Conservation (phyloP, 768 basidiomycete species). For the Tricholoma flavovirens region DNA sequence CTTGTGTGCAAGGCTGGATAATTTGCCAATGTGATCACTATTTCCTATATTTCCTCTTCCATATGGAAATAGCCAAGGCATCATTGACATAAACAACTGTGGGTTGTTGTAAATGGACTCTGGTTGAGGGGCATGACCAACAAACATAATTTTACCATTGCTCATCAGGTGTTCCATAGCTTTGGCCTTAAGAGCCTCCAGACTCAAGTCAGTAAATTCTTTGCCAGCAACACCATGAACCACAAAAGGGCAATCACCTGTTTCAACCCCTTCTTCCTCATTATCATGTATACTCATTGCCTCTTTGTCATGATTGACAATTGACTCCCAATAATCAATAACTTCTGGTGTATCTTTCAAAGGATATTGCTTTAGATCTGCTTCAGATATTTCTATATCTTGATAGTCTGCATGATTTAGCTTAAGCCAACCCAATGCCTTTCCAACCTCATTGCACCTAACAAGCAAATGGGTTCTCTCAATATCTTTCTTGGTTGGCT, state of each 20-base stretch:
- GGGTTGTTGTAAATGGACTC: too few relatives aligned
- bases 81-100: too few relatives aligned
- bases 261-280: too few relatives aligned
- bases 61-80: too few relatives aligned
- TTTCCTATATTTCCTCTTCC: too few relatives aligned
- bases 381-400: constrained; percentile 24
- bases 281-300: constrained; percentile 21
- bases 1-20: too few relatives aligned
- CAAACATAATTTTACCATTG: too few relatives aligned
- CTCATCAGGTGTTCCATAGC: constrained; percentile 23
- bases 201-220: constrained; percentile 15
- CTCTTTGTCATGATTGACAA: constrained; percentile 18
- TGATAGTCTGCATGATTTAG: constrained; percentile 14
- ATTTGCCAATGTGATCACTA: too few relatives aligned
- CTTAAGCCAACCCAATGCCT: too few relatives aligned
- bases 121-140: constrained; percentile 21
- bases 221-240: constrained; percentile 30
- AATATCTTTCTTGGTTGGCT: constrained; percentile 1
- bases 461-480: not conserved
- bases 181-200: constrained; percentile 10
- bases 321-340: constrained; percentile 15
- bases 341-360: constrained; percentile 16
- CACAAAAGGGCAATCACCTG: too few relatives aligned
- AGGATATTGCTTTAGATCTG: constrained; percentile 20
- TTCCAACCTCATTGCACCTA: not conserved